Conservation (phyloP, 139 green algal genomes). For the Tetradesmus lagerheimii region DNA sequence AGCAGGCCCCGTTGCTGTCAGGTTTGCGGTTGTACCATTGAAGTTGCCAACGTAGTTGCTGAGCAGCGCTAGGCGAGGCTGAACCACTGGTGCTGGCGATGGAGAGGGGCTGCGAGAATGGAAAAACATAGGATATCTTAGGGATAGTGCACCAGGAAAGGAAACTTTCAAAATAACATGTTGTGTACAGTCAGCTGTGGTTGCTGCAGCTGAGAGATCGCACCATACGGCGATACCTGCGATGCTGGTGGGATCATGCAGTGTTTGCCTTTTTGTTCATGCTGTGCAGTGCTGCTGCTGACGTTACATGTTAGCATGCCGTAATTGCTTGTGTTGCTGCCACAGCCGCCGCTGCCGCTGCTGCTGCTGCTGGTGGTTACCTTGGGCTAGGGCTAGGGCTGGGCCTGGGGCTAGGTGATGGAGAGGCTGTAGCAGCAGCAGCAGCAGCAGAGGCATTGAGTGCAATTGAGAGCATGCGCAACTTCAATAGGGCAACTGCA, state of each 20-base stretch:
- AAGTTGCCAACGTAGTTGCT: neutral
- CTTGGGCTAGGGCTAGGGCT: neutral
- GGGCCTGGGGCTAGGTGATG: neutral
- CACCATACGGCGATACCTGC: no score
- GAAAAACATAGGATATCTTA: neutral
- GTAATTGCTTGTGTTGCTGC: no score
- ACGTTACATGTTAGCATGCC: neutral
- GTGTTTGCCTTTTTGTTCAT: no score
- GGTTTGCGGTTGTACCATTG: neutral
- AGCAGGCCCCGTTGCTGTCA: neutral
- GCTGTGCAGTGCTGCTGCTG: no score
- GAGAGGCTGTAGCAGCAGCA: neutral
- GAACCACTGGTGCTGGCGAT: neutral
- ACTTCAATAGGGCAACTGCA: no score
- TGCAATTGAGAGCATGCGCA: no score
- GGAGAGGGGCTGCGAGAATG: neutral
- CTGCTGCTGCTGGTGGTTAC: neutral
- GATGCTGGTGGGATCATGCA: no score
- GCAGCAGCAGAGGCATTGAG: neutral
- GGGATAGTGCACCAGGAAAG: no score
- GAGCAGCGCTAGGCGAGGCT: neutral
- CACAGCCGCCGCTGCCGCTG: neutral
- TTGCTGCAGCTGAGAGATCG: no score
- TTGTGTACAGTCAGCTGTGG: no score
- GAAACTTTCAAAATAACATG: no score